Evolutionary conservation across 192 early-diverging fungal species (phyloP).

Genomic region (Coemansia sp.): DNA sequence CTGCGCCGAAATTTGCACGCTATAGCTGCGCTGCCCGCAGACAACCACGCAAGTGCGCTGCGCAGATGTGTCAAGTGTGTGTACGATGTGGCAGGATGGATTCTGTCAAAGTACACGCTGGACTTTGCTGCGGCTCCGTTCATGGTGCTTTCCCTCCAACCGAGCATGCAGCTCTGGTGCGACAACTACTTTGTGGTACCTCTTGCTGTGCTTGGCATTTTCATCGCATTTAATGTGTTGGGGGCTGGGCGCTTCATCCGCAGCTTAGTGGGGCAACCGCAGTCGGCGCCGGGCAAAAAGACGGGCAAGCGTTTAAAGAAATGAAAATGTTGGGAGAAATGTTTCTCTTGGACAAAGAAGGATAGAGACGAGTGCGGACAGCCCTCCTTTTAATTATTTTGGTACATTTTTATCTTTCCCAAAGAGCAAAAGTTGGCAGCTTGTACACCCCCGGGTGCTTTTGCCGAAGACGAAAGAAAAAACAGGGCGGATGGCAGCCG

Average conservation of each 20-base stretch:
- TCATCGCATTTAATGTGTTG: slow-evolving; percentile 31
- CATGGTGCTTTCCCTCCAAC: slow-evolving; percentile 59
- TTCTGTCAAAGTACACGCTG: slow-evolving; percentile 62
- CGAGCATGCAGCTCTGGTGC: slow-evolving; percentile 63
- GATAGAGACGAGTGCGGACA: neutral
- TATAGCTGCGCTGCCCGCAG: slow-evolving; percentile 7
- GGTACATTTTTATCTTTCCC: neutral
- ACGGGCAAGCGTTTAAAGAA: neutral
- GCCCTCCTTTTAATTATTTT: slow-evolving; percentile 6
- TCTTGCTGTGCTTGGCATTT: slow-evolving; percentile 54
- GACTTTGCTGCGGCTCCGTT: slow-evolving; percentile 74
- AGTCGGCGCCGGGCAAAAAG: neutral
- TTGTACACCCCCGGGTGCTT: too few relatives aligned
- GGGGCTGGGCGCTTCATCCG: slow-evolving; percentile 22
- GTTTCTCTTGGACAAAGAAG: neutral
- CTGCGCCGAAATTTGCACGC: slow-evolving; percentile 59
- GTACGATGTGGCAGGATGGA: slow-evolving; percentile 77
- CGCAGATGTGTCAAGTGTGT: slow-evolving; percentile 33
- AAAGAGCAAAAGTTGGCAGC: too few relatives aligned
- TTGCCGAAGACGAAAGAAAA: neutral
- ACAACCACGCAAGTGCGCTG: neutral
- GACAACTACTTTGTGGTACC: slow-evolving; percentile 63
- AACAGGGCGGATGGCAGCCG: too few relatives aligned
- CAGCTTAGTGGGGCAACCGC: neutral
- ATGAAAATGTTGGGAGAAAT: neutral